Percentiles rank a stretch among this genome's conserved stretches.
Conservation (phyloP, 305 asterid species). For the Fraxinus latifolia region DNA sequence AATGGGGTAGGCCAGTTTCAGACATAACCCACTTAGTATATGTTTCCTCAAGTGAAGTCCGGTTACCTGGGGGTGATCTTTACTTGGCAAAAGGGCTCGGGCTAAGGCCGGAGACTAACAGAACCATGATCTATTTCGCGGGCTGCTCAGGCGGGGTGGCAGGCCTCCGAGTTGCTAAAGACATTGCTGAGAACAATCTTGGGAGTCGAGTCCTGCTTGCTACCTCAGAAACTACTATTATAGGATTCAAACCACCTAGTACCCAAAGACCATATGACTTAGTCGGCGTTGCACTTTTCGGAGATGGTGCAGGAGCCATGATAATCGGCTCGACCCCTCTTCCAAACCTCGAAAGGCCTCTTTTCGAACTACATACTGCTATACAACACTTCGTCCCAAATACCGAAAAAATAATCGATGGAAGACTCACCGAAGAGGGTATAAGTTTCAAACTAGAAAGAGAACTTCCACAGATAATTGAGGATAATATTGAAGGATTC, state of each 20-base stretch:
- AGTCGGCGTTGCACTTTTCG: slow-evolving; percentile 87
- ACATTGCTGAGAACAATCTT: slow-evolving; percentile 90
- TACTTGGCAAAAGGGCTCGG: slow-evolving; percentile 91
- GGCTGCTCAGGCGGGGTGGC: slow-evolving; percentile 99
- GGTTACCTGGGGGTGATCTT: slow-evolving; percentile 81
- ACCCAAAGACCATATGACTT: slow-evolving; percentile 71
- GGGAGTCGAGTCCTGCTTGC: slow-evolving; percentile 78
- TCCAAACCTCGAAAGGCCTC: slow-evolving; percentile 45
- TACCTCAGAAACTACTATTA: slow-evolving; percentile 86
- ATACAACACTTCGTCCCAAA: slow-evolving; percentile 72
- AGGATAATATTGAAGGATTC: slow-evolving; percentile 69
- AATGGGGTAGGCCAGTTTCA: slow-evolving; percentile 61
- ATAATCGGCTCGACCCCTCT: slow-evolving; percentile 59
- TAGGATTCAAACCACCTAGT: slow-evolving; percentile 86
- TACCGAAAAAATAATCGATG: slow-evolving; percentile 88
- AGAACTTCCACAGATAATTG: slow-evolving; percentile 77
- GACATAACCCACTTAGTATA: slow-evolving; percentile 73
- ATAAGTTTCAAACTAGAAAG: slow-evolving; percentile 76
- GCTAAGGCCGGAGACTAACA: slow-evolving; percentile 51
- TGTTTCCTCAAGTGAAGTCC: slow-evolving; percentile 69
- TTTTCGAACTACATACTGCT: slow-evolving; percentile 72
- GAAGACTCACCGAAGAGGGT: slow-evolving; percentile 83
- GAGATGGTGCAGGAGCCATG: slow-evolving; percentile 97
- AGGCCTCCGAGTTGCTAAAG: slow-evolving; percentile 90
- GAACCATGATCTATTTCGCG: slow-evolving; percentile 79